Base-by-base conservation (phyloP, 164 flowering plant species). In the Annona squamosa region DNA sequence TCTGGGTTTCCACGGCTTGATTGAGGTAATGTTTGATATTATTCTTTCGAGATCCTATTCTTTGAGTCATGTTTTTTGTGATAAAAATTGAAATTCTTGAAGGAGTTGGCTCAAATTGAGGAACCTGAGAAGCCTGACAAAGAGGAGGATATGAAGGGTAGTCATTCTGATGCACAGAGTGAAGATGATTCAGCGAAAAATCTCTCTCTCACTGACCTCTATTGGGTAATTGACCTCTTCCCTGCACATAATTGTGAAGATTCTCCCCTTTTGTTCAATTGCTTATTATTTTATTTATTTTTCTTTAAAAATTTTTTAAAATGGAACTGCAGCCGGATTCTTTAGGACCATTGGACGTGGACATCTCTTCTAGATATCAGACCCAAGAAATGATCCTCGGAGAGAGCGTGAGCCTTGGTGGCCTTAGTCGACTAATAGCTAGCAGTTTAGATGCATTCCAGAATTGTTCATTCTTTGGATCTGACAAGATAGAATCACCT, bases 371-470 rank as follows among this genome's bases (percentile, higher is more conserved):
- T 62, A 88, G 87, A 76, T 93, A 89, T 82, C 89, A 74, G 68
- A 82, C 79, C 61, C 87, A 89, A 65, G 98, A 92, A 75, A 63
- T 90, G 61, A 86, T 91, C 72, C 78, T 92, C 71, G 77, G 79
- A 45, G 83, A 81, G 67, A 84, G 91, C 68, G 90, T 86, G 72
- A 89, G 96, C 81, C 85, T 93, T 59, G 81, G 92, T 44, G 91
- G 96, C 52, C 79, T 94, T 80, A 90, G 82, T 80, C 90, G 91
- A 67, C 85, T 94, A 70, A 87, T 91, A 77, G 97, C 93, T 52
- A 92, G 85, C 88, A 94, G 97, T 80, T 82, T 92, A 63, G 99
- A 92, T 84, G 97, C 91, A 19, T 92, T 92, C 73, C 97, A 92
- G 72, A 91, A 83, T 72, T 90, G 95, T 83, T 84, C 93, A 0